Base-by-base conservation (phyloP, 805 yeast genomes). In the Ogataea nonfermentans region DNA sequence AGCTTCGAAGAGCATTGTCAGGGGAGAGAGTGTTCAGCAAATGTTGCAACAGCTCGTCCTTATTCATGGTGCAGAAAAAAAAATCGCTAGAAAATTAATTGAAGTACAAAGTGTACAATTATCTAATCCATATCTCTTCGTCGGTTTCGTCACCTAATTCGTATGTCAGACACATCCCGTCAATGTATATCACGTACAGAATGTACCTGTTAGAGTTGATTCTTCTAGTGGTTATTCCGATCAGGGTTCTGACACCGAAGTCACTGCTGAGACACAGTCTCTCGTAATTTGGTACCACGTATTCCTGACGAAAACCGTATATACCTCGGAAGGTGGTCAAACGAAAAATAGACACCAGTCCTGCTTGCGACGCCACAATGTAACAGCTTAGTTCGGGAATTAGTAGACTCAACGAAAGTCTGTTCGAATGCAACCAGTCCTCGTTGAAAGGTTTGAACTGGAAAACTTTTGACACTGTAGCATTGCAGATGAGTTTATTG, bases 21-120 rank as follows among this genome's bases (percentile, higher is more conserved):
- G 76, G 68, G 42, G 76, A 76, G 24, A 76, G 57, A 1, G 80
- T 72, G 32, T 76, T 75, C 20, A 68, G 63, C 46, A 75, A 63
- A 15, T 74, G 63, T 41, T 62, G 64, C 39, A 74, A 58, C 32
- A 74, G 59, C 13, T 72, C 62, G 15, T 64, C 67, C 43, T 59
- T 69, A 43, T 73, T 74, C 76, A 70, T 73, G 12, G 12, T 24
- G 16, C 22, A 19, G 8, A 12, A 12, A 14, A 13, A 15, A 20
- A 24, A 24, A 37, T 20, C 17, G 9, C 17, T 12, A 7, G 22
- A 22, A 20, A 37, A 38, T 36, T 31, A 23, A 16, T 30, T 27
- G 13, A 10, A 8, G 5, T 19, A 28, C 22, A 19, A 19, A 19
- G 22, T 5, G 5, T 19, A 8, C 22, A 19, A 25, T 37, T 37